Conservation (phyloP, 169 alveolate genomes). For the Cryptosporidium sp. region DNA sequence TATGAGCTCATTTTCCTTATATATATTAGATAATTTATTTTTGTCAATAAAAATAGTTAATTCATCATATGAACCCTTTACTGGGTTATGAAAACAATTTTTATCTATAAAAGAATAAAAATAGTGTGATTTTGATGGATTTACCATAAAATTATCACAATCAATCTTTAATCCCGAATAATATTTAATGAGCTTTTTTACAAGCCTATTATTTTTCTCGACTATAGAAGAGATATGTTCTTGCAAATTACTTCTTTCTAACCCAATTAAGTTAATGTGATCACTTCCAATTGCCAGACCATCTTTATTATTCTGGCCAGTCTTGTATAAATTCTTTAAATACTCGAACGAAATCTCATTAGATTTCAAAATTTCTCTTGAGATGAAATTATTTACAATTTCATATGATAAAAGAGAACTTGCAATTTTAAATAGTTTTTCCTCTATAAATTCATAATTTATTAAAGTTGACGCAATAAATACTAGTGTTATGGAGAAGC, state of each 20-base stretch:
- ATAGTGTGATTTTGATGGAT: neutral
- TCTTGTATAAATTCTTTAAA: neutral
- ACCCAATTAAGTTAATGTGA: neutral
- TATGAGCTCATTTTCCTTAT: constrained; percentile 19
- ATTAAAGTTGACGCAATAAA: constrained; percentile 32
- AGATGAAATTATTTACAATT: constrained; percentile 22
- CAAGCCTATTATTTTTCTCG: constrained; percentile 25
- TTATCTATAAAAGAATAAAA: neutral
- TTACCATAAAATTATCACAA: neutral
- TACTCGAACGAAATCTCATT: constrained; percentile 21
- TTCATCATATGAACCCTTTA: constrained; percentile 8
- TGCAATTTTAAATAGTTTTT: constrained; percentile 15
- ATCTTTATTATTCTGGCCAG: neutral
- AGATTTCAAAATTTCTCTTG: neutral
- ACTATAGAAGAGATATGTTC: neutral
- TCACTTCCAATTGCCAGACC: neutral
- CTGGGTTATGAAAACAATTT: neutral
- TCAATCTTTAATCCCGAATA: neutral
- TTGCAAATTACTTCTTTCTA: neutral
- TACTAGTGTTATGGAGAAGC: constrained; percentile 53
- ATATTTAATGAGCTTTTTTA: constrained; percentile 7
- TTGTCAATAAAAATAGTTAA: constrained; percentile 25
- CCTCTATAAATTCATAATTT: constrained; percentile 18
- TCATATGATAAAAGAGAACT: constrained; percentile 14
- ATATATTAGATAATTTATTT: constrained; percentile 7